Conservation (phyloP, 805 yeast species). For the Maudiozyma serrabonitensis region DNA sequence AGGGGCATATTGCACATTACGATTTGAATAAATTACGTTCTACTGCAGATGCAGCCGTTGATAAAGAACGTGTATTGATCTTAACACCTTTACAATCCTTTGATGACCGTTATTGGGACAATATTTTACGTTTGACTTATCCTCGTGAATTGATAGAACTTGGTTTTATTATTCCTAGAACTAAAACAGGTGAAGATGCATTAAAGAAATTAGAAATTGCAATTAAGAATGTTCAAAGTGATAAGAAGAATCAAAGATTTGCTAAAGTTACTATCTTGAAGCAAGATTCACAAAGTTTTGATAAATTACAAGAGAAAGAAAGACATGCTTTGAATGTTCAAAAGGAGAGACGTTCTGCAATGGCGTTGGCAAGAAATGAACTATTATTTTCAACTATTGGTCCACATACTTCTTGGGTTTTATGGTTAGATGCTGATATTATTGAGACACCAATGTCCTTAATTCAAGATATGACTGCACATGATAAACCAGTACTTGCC, state of each 20-base stretch:
- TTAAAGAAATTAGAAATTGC: constrained; percentile 63
- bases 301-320: constrained; percentile 71
- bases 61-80: constrained; percentile 75
- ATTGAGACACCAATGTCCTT: constrained; percentile 77
- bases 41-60: constrained; percentile 59
- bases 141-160: constrained; percentile 79
- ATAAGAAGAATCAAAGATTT: constrained; percentile 55
- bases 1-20: constrained; percentile 71
- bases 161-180: constrained; percentile 87
- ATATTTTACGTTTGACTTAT: constrained; percentile 61
- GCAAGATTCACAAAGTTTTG: constrained; percentile 77
- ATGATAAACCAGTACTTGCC: constrained; percentile 77
- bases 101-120: constrained; percentile 80
- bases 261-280: constrained; percentile 79
- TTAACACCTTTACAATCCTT: constrained; percentile 87
- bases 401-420: constrained; percentile 87
- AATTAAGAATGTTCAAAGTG: constrained; percentile 60
- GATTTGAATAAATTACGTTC: constrained; percentile 73
- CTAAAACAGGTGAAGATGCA: constrained; percentile 71
- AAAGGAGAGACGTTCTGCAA: constrained; percentile 76
- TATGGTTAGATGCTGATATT: constrained; percentile 95
- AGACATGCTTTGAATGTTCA: constrained; percentile 84
- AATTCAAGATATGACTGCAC: constrained; percentile 78
- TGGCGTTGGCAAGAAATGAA: constrained; percentile 94
- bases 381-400: constrained; percentile 79